phyloP scores from a whole-genome alignment of 495 filamentous ascomycete genomes.

The Barbatosphaeria neglecta region DNA sequence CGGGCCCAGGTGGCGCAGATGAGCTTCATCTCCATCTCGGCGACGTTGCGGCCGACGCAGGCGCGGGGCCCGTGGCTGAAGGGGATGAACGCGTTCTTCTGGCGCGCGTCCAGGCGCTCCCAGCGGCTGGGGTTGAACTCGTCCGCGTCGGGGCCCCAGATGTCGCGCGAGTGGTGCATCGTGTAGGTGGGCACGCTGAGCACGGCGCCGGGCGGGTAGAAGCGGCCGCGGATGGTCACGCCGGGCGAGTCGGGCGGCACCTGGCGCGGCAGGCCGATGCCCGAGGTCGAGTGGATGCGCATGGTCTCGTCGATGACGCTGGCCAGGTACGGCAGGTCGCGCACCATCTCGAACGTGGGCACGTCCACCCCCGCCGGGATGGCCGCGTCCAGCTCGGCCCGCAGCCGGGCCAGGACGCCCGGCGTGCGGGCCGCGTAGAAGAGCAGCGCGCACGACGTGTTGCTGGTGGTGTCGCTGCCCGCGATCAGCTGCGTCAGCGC shows the following conservation, averaged over 20 bases:
- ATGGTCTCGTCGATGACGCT: slow-evolving; percentile 81
- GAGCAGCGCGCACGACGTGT: slow-evolving; percentile 78
- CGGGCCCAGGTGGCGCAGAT: slow-evolving; percentile 68
- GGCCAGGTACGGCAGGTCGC: slow-evolving; percentile 66
- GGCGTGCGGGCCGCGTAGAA: slow-evolving; percentile 63
- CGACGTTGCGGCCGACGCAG: slow-evolving; percentile 79
- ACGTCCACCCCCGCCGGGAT: slow-evolving; percentile 49
- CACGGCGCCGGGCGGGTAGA: slow-evolving; percentile 64
- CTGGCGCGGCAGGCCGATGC: slow-evolving; percentile 75
- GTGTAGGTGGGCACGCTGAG: slow-evolving; percentile 79
- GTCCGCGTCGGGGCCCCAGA: slow-evolving; percentile 78
- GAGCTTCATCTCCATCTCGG: slow-evolving; percentile 85
- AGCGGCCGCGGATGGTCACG: slow-evolving; percentile 37
- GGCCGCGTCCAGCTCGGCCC: slow-evolving; percentile 57
- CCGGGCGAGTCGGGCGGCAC: slow-evolving; percentile 50
- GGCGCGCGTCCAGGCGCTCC: slow-evolving; percentile 46
- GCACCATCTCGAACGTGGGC: slow-evolving; percentile 59
- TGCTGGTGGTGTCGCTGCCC: slow-evolving; percentile 80
- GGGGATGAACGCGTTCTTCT: slow-evolving; percentile 73
- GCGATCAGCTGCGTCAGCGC: slow-evolving; percentile 86
- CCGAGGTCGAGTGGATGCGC: slow-evolving; percentile 80
- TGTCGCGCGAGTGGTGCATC: slow-evolving; percentile 68
- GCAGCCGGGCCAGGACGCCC: slow-evolving; percentile 59
- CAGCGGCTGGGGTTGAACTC: slow-evolving; percentile 72
- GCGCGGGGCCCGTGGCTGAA: slow-evolving; percentile 72